Evolutionary conservation across 352 stramenopile genomes (phyloP).

Genomic region (Phytophthora cactorum): DNA sequence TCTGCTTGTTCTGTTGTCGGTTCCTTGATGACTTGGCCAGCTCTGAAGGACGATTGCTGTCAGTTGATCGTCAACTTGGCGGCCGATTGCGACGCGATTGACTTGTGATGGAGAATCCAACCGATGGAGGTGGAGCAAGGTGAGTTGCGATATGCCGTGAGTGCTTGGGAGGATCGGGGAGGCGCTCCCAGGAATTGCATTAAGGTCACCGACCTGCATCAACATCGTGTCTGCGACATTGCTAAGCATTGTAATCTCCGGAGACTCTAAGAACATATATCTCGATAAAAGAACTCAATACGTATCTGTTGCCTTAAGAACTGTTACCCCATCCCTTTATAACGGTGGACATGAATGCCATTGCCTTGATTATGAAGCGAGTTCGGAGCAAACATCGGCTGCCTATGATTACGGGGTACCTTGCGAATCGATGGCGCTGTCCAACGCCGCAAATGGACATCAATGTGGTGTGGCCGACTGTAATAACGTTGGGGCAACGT

Average conservation of each 20-base stretch:
- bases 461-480: not conserved
- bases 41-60: not conserved
- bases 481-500: not conserved
- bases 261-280: not conserved
- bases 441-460: conserved; percentile 17
- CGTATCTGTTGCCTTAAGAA: not conserved
- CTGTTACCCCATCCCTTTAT: not conserved
- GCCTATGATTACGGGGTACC: conserved; percentile 18
- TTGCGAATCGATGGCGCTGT: conserved; percentile 12
- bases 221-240: conserved; percentile 5
- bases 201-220: not conserved
- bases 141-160: conserved; percentile 23
- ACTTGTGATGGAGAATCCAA: conserved; percentile 8
- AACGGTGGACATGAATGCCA: not conserved
- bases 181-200: conserved; percentile 7
- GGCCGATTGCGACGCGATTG: not conserved
- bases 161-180: not conserved
- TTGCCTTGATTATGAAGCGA: conserved; percentile 10
- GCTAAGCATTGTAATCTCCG: not conserved
- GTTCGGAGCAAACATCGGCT: conserved; percentile 17
- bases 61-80: not conserved
- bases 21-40: conserved; percentile 11
- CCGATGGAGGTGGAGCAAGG: conserved; percentile 1
- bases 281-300: not conserved
- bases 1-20: conserved; percentile 11